Percentiles rank a stretch among this genome's conserved stretches.
Conservation (phyloP, 2,329 filamentous ascomycete genomes). For the Huntiella bhutanensis region DNA sequence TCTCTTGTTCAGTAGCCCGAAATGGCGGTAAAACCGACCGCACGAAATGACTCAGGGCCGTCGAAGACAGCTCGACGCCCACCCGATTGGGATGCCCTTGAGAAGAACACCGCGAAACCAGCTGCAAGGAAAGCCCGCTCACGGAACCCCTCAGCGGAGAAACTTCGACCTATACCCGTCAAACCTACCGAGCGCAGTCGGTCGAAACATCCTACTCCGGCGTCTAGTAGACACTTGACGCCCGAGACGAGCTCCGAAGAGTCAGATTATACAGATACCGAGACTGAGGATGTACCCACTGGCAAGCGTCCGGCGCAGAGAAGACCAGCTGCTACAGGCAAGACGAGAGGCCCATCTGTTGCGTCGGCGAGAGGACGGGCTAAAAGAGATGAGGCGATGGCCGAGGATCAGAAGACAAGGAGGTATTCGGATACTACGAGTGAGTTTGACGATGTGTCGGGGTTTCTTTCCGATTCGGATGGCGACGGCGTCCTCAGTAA, state of each 20-base stretch:
- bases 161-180: no score
- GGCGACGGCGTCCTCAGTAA: slow-evolving; percentile 3
- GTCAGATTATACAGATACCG: slow-evolving; percentile 4
- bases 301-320: neutral
- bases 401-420: no score
- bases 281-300: neutral
- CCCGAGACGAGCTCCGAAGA: slow-evolving; percentile 8
- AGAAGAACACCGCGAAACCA: neutral
- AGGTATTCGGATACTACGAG: neutral
- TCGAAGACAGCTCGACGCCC: neutral
- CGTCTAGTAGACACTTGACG: slow-evolving; percentile 8
- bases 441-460: slow-evolving; percentile 3
- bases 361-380: no score
- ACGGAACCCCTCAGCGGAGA: no score
- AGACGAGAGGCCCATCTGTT: no score
- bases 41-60: no score
- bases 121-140: neutral
- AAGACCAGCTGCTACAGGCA: neutral
- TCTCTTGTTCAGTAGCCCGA: no score
- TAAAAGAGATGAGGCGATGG: no score
- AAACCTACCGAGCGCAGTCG: no score
- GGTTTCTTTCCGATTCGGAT: neutral
- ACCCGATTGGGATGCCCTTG: slow-evolving; percentile 3
- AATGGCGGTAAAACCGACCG: no score
- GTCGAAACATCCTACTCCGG: neutral